Evolutionary conservation across 2,329 filamentous ascomycete genomes (phyloP).

Genomic region (Alternaria burnsii): DNA sequence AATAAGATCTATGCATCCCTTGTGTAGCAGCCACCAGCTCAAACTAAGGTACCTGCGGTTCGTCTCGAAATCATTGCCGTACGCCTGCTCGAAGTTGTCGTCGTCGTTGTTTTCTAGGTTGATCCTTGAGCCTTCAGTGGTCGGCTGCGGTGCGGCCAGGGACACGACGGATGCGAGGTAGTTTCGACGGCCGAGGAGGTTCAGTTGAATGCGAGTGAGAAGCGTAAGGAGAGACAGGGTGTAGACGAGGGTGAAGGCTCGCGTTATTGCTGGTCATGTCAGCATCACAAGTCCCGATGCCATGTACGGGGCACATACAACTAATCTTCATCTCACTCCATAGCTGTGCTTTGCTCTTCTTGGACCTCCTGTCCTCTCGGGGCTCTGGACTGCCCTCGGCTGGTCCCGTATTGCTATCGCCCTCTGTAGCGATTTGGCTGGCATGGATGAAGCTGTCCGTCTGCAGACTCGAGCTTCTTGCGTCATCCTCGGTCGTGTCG

Average conservation of each 20-base stretch:
- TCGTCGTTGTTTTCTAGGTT: conserved; percentile 94
- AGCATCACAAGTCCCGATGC: conserved; percentile 20
- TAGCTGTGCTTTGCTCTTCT: conserved; percentile 88
- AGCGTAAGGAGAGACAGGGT: conserved; percentile 88
- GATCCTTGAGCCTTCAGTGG: conserved; percentile 76
- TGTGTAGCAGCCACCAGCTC: conserved; percentile 96
- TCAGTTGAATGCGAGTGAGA: conserved; percentile 93
- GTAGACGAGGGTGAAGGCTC: conserved; percentile 91
- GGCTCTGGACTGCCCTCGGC: conserved; percentile 50
- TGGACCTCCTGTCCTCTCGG: conserved; percentile 60
- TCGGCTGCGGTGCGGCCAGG: conserved; percentile 73
- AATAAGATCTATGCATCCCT: conserved; percentile 85
- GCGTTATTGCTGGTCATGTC: conserved; percentile 74
- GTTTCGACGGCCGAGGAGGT: conserved; percentile 91
- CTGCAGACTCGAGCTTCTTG: conserved; percentile 76
- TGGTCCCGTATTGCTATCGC: conserved; percentile 56
- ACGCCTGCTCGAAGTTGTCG: conserved; percentile 79
- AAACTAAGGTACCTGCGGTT: conserved; percentile 95
- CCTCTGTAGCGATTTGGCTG: conserved; percentile 70
- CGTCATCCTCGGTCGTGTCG: conserved; percentile 73
- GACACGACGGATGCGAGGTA: conserved; percentile 96
- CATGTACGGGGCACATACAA: conserved; percentile 65
- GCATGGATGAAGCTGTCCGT: conserved; percentile 86
- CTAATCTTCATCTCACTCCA: conserved; percentile 98
- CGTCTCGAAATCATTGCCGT: conserved; percentile 94